phyloP scores from a whole-genome alignment of 805 yeast species.

The Wickerhamiella lipophila region DNA sequence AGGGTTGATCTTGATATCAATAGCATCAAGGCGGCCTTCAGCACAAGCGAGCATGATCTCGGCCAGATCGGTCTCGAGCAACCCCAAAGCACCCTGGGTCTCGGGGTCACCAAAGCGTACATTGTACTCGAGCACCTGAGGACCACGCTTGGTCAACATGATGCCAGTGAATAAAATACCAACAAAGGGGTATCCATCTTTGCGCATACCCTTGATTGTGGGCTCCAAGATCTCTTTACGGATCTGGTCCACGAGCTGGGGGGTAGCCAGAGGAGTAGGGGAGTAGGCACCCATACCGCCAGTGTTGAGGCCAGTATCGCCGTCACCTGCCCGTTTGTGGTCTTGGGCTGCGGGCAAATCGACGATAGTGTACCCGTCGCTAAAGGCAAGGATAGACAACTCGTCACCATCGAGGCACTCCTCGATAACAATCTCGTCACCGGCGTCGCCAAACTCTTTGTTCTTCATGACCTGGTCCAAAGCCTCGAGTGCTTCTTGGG shows the following conservation, averaged over 20 bases:
- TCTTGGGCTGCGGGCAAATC: constrained; percentile 97
- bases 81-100: constrained; percentile 89
- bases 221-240: constrained; percentile 71
- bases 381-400: constrained; percentile 76
- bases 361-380: constrained; percentile 85
- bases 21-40: constrained; percentile 84
- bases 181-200: constrained; percentile 86
- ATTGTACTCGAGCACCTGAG: constrained; percentile 91
- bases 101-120: constrained; percentile 99
- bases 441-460: constrained; percentile 83
- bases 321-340: constrained; percentile 89
- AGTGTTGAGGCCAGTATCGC: constrained; percentile 88
- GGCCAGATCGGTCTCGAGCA: constrained; percentile 84
- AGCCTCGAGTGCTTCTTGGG: constrained; percentile 75
- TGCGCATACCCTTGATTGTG: constrained; percentile 90
- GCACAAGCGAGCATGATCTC: constrained; percentile 88
- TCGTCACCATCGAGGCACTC: constrained; percentile 96
- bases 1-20: constrained; percentile 37
- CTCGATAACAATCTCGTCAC: constrained; percentile 89
- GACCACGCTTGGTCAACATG: constrained; percentile 78
- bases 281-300: constrained; percentile 99
- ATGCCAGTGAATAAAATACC: constrained; percentile 94
- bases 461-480: constrained; percentile 81
- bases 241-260: constrained; percentile 54
- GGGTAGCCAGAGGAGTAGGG: constrained; percentile 92